Conservation (phyloP, 129 eudicot species). For the Daucus carota region DNA sequence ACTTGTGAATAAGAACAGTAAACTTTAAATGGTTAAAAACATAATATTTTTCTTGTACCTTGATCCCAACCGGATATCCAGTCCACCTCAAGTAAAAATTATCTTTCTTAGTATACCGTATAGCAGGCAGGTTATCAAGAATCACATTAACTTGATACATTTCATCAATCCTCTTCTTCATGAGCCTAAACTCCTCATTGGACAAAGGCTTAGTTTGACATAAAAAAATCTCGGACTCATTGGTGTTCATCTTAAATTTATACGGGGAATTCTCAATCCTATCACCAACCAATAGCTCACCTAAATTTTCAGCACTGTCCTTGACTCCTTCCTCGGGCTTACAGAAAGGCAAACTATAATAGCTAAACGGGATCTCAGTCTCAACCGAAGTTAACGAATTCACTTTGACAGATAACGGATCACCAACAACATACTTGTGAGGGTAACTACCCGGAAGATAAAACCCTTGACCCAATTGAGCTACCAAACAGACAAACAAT, state of each 20-base stretch:
- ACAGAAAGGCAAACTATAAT: slow-evolving; percentile 77
- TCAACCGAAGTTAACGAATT: slow-evolving; percentile 80
- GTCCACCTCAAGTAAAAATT: slow-evolving; percentile 65
- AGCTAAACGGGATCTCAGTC: slow-evolving; percentile 75
- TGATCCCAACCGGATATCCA: slow-evolving; percentile 72
- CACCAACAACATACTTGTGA: slow-evolving; percentile 61
- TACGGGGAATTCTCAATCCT: slow-evolving; percentile 81
- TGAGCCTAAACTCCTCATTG: slow-evolving; percentile 46
- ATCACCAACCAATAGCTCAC: slow-evolving; percentile 83
- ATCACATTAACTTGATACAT: slow-evolving; percentile 83
- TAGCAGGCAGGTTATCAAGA: slow-evolving; percentile 73
- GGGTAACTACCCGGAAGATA: slow-evolving; percentile 90
- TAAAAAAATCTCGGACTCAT: slow-evolving; percentile 54
- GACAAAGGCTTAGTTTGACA: slow-evolving; percentile 69
- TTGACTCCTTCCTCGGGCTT: slow-evolving; percentile 68
- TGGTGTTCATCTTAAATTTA: slow-evolving; percentile 60
- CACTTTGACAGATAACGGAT: slow-evolving; percentile 60
- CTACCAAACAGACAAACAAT: slow-evolving; percentile 42
- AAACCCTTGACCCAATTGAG: slow-evolving; percentile 53
- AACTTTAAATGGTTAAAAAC: slow-evolving; percentile 73
- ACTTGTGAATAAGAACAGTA: slow-evolving; percentile 70
- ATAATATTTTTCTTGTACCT: slow-evolving; percentile 57
- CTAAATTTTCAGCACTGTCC: slow-evolving; percentile 81
- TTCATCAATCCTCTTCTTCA: slow-evolving; percentile 70
- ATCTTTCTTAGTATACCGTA: slow-evolving; percentile 58